Evolutionary conservation across 768 basidiomycete species (phyloP), one percentile per base, ranked within the genome.

Genomic region (Lactarius indigo): DNA sequence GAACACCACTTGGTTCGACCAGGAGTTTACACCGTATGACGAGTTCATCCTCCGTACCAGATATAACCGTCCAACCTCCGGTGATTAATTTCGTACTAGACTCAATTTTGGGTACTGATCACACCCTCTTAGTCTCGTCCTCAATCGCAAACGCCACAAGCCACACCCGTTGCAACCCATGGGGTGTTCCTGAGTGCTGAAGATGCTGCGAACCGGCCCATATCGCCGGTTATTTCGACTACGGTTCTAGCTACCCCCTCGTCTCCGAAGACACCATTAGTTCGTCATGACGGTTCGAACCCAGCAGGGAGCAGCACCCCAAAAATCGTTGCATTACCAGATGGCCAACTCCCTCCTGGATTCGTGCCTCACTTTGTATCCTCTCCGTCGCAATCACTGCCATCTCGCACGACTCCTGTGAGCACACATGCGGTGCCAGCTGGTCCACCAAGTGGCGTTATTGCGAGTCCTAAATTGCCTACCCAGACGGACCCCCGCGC

Each of bases 121-220:
- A 57, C 18, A 57, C 18, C 17, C 2, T 28, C 20, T n/a, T 31
- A 70, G 70, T 70, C 70, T 37, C 70, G 70, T 35, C 37, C 65
- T 39, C 59, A 57, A n/a, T 66, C 70, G n/a, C 68, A 70, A 54
- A 71, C 70, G 3, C 68, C 68, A 15, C 68, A 69, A 52, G 62
- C 55, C 50, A 66, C 68, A 17, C 70, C 68, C 26, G 20, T 35
- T 52, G n/a, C n/a, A 13, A 23, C 35, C 4, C 62, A 42, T 30
- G 12, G 65, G n/a, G 31, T 33, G 17, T 64, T 66, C 41, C 56
- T 71, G 26, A 71, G 63, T 52, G 60, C 65, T 10, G 68, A 71
- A n/a, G 62, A 71, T 57, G 68, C 68, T 1, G 44, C 61, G 12
- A 30, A 70, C 31, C 44, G 64, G 35, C 64, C 64, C 1, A 8